Conservation (phyloP, 108 stramenopile genomes). For the Bacterosira constricta region DNA sequence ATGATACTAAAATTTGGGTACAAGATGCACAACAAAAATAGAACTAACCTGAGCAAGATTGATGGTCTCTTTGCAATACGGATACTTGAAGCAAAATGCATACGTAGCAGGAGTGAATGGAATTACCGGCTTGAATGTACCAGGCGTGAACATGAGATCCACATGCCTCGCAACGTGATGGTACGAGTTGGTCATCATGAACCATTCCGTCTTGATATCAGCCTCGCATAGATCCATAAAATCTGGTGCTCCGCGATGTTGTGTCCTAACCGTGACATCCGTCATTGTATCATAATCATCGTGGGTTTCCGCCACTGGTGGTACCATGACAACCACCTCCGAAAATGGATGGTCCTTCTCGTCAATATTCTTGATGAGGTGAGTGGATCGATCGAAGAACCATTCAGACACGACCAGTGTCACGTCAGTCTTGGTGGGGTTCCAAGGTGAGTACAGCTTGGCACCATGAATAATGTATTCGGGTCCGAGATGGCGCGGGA, state of each 20-base stretch:
- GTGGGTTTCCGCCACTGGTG: conserved; percentile 41
- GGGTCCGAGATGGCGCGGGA: conserved; percentile 63
- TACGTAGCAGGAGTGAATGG: conserved; percentile 60
- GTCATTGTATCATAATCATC: conserved; percentile 58
- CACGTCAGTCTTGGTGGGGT: conserved; percentile 54
- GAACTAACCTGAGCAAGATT: conserved; percentile 46
- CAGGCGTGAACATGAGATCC: conserved; percentile 66
- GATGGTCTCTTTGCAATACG: conserved; percentile 58
- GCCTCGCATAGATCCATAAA: conserved; percentile 73
- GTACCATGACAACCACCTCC: conserved; percentile 63
- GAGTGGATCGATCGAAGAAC: conserved; percentile 50
- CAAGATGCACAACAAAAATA: too few species aligned
- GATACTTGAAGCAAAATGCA: conserved; percentile 62
- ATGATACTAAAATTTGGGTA: not conserved
- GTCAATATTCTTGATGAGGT: conserved; percentile 57
- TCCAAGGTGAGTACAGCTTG: conserved; percentile 66
- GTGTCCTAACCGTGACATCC: conserved; percentile 50
- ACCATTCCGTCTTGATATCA: conserved; percentile 64
- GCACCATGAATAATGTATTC: conserved; percentile 78
- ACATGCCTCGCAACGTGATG: conserved; percentile 65
- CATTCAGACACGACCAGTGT: conserved; percentile 73
- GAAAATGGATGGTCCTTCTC: conserved; percentile 71
- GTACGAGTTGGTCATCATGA: conserved; percentile 75
- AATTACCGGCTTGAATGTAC: conserved; percentile 62
- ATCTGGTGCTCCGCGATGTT: conserved; percentile 56